Percentiles rank a stretch among this genome's conserved stretches.
These are phyloP conservation scores for Lentinula boryana DNA, from an alignment of 768 basidiomycete species.

Conservation along the genomic window DNA sequence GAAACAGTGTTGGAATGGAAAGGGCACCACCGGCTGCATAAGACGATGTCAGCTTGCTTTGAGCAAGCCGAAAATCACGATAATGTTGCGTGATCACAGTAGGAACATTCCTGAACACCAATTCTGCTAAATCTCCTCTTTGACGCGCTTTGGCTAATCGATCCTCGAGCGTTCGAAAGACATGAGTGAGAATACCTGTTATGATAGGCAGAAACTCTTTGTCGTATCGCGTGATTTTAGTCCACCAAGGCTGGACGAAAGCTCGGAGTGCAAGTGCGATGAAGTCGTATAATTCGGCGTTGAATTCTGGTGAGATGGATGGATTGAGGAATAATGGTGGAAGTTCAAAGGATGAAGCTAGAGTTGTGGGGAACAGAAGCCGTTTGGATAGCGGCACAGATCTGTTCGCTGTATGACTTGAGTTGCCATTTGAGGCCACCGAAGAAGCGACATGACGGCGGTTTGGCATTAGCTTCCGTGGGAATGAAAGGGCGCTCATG, in stretches of 20 bases:
- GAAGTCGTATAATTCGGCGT: conserved; percentile 70
- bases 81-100: conserved; percentile 69
- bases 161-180: conserved; percentile 55
- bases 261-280: conserved; percentile 76
- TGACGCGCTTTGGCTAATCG: conserved; percentile 36
- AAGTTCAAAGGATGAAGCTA: conserved; percentile 18
- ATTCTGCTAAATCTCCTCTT: conserved; percentile 43
- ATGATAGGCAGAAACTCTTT: conserved; percentile 76
- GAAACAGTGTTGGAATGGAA: conserved; percentile 64
- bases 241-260: conserved; percentile 82
- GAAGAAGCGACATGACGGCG: background rate
- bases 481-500: background rate
- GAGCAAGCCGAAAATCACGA: conserved; percentile 68
- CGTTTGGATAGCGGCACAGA: background rate
- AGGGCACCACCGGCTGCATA: conserved; percentile 66
- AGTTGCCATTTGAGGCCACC: background rate
- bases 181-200: conserved; percentile 46
- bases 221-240: conserved; percentile 77
- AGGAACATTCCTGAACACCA: conserved; percentile 62
- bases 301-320: conserved; percentile 45
- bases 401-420: background rate
- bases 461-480: background rate
- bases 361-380: conserved; percentile 1
- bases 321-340: conserved; percentile 49
- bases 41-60: conserved; percentile 54